Conservation (phyloP, 768 basidiomycete species). For the Suillus cothurnatus region DNA sequence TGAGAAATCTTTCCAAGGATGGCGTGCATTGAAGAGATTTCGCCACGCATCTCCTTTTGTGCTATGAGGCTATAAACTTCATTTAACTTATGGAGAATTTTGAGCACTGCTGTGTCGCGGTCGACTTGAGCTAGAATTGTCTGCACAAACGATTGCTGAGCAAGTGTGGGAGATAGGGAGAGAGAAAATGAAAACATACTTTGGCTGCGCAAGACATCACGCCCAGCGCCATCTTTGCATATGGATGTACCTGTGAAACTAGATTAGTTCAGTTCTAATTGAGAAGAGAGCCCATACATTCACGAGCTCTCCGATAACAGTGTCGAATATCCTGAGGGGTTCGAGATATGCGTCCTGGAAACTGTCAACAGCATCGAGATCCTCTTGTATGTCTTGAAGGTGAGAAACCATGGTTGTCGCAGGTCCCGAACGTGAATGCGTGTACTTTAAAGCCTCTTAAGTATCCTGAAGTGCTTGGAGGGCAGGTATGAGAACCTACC, state of each 20-base stretch:
- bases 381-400: no score
- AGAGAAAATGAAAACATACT: neutral
- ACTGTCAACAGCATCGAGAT: no score
- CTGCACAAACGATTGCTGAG: neutral
- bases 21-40: neutral
- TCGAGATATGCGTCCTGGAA: neutral
- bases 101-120: neutral
- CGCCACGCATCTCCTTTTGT: neutral
- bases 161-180: neutral
- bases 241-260: conserved; percentile 7
- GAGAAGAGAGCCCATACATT: neutral
- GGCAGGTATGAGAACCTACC: no score
- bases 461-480: no score
- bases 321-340: neutral
- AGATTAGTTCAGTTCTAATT: neutral
- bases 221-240: conserved; percentile 8
- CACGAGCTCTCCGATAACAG: neutral
- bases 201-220: neutral
- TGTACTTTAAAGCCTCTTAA: no score
- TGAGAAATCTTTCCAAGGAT: conserved; percentile 4
- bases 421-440: no score
- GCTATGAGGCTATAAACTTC: neutral
- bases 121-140: conserved; percentile 7
- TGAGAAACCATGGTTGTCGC: no score
- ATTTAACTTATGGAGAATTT: neutral